A percentile compares a stretch with the other conserved stretches of the same genome.
phyloP scores from a whole-genome alignment of 2,329 filamentous ascomycete genomes.

The Xylariaceae sp. region DNA sequence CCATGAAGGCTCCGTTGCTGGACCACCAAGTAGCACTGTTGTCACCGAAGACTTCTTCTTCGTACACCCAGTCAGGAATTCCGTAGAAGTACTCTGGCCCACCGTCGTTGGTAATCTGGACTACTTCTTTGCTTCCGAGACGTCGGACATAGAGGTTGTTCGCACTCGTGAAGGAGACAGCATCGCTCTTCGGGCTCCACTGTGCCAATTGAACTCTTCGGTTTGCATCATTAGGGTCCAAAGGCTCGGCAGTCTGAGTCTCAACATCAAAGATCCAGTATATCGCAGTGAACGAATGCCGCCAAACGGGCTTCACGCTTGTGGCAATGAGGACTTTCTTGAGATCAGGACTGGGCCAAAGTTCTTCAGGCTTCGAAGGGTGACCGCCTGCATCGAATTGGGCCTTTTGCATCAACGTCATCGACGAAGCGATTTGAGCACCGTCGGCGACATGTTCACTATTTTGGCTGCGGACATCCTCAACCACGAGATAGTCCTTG shows the following conservation, averaged over 20 bases:
- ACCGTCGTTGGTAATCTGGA: slow-evolving; percentile 79
- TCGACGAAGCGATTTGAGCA: slow-evolving; percentile 44
- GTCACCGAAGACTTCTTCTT: slow-evolving; percentile 72
- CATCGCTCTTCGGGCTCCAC: slow-evolving; percentile 84
- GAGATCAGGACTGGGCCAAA: slow-evolving; percentile 75
- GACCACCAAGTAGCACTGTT: slow-evolving; percentile 95
- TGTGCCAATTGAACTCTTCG: slow-evolving; percentile 74
- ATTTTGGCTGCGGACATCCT: slow-evolving; percentile 67
- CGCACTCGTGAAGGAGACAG: slow-evolving; percentile 79
- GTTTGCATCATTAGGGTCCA: slow-evolving; percentile 63
- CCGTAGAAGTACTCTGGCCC: slow-evolving; percentile 89
- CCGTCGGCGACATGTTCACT: slow-evolving; percentile 36
- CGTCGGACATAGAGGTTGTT: slow-evolving; percentile 87
- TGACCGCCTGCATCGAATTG: slow-evolving; percentile 56
- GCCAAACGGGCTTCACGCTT: slow-evolving; percentile 70
- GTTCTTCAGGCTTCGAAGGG: slow-evolving; percentile 52
- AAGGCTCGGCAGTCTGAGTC: slow-evolving; percentile 67
- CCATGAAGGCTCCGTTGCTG: slow-evolving; percentile 78
- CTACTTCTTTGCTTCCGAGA: slow-evolving; percentile 50
- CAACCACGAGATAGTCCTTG: slow-evolving; percentile 75
- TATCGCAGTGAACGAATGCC: slow-evolving; percentile 77
- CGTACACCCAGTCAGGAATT: slow-evolving; percentile 95
- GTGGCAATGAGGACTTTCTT: slow-evolving; percentile 82
- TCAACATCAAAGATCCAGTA: slow-evolving; percentile 94
- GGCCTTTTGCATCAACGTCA: slow-evolving; percentile 67